Evolutionary conservation across 2,329 filamentous ascomycete genomes (phyloP).

Genomic region (Neospermospora avenae): DNA sequence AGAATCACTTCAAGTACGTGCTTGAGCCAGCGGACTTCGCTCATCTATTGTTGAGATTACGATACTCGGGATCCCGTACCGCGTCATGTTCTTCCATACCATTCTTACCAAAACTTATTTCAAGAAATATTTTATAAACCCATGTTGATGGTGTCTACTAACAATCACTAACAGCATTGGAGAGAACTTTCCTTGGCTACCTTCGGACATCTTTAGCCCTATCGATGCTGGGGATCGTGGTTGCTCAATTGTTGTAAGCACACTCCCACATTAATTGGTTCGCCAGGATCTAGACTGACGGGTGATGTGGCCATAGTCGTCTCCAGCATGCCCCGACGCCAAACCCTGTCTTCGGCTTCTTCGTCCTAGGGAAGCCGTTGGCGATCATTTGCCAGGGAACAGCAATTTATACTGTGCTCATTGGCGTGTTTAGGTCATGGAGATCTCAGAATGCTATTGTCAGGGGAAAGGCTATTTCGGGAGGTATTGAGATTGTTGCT

Average conservation of each 20-base stretch:
- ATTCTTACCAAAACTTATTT: not conserved
- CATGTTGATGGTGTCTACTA: slow-evolving; percentile 10
- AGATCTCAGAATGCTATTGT: slow-evolving; percentile 57
- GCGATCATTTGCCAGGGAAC: slow-evolving; percentile 41
- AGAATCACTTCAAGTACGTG: slow-evolving; percentile 3
- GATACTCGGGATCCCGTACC: slow-evolving; percentile 12
- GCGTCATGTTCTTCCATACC: slow-evolving; percentile 11
- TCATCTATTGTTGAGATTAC: slow-evolving; percentile 12
- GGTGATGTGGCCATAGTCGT: slow-evolving; percentile 47
- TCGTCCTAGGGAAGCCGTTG: slow-evolving; percentile 58
- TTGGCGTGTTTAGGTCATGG: slow-evolving; percentile 60
- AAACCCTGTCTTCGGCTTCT: slow-evolving; percentile 51
- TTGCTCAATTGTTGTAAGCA: slow-evolving; percentile 61
- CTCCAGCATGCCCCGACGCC: slow-evolving; percentile 39
- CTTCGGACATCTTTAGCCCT: slow-evolving; percentile 67
- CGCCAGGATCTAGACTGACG: slow-evolving; percentile 21
- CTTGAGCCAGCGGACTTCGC: too few relatives aligned
- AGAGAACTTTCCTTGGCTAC: slow-evolving; percentile 72
- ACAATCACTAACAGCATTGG: slow-evolving; percentile 52
- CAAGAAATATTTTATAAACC: not conserved
- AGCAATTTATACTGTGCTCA: slow-evolving; percentile 40
- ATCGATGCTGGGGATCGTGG: slow-evolving; percentile 61
- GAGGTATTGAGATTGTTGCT: slow-evolving; percentile 55
- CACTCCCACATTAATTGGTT: slow-evolving; percentile 10
- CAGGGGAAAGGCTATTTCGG: slow-evolving; percentile 52